These are phyloP conservation scores for Lindgomyces ingoldianus DNA, from an alignment of 495 filamentous ascomycete genomes.

Conservation along the genomic window DNA sequence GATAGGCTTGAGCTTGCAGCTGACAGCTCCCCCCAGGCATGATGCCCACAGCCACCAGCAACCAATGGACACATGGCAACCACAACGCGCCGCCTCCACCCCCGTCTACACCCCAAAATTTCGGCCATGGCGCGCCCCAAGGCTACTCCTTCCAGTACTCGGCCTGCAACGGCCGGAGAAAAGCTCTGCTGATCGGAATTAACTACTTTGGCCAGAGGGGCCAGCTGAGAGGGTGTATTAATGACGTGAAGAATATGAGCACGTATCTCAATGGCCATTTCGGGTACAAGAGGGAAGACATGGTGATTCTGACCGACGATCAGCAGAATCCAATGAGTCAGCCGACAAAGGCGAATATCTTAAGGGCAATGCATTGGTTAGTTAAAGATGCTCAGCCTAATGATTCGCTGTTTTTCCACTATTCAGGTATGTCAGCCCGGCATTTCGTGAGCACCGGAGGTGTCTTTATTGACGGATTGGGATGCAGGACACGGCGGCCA, in stretches of 20 bases:
- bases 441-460: neutral
- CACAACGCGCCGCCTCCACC: constrained; percentile 58
- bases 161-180: constrained; percentile 83
- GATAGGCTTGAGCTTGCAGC: neutral
- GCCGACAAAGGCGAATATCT: constrained; percentile 92
- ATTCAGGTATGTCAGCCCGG: constrained; percentile 75
- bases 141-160: constrained; percentile 88
- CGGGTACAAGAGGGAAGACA: constrained; percentile 92
- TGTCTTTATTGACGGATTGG: neutral
- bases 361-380: constrained; percentile 97
- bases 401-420: constrained; percentile 98
- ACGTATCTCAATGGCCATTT: constrained; percentile 87
- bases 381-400: constrained; percentile 93
- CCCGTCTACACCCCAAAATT: constrained; percentile 62
- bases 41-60: constrained; percentile 35
- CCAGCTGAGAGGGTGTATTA: constrained; percentile 93
- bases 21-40: constrained; percentile 18
- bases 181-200: constrained; percentile 93
- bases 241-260: constrained; percentile 98
- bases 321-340: constrained; percentile 97
- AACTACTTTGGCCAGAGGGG: constrained; percentile 96
- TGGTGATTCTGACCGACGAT: constrained; percentile 97
- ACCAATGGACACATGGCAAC: constrained; percentile 36
- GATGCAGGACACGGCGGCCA: constrained; percentile 85
- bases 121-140: constrained; percentile 76